Evolutionary conservation across 257 asterid species (phyloP).

Genomic region (Plantago ovata): DNA sequence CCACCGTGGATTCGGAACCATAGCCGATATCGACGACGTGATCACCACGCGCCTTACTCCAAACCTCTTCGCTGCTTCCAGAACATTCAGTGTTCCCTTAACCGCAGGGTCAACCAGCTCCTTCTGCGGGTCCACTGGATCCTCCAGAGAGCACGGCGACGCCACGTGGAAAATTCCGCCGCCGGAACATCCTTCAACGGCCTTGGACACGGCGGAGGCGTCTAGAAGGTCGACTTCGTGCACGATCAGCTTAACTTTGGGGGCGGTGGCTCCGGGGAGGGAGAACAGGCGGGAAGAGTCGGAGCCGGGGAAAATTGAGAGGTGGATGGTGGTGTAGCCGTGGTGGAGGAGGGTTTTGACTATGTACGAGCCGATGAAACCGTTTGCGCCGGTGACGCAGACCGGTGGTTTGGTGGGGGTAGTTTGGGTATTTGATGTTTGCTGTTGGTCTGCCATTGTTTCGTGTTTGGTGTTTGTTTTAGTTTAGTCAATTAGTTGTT

Average conservation of each 20-base stretch:
- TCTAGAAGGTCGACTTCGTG: slow-evolving; percentile 63
- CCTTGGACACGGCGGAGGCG: slow-evolving; percentile 48
- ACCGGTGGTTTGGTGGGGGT: slow-evolving; percentile 41
- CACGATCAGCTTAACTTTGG: slow-evolving; percentile 39
- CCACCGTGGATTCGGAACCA: slow-evolving; percentile 87
- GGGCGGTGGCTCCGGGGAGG: slow-evolving; percentile 50
- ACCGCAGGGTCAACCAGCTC: slow-evolving; percentile 87
- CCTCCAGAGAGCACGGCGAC: slow-evolving; percentile 86
- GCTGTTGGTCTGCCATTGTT: slow-evolving; percentile 16
- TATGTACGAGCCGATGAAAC: slow-evolving; percentile 88
- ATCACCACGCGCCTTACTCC: slow-evolving; percentile 80
- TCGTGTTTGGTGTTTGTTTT: too few species aligned
- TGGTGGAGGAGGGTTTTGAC: slow-evolving; percentile 55
- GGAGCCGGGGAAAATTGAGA: slow-evolving; percentile 70
- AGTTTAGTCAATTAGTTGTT: too few species aligned
- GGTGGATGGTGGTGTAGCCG: slow-evolving; percentile 86
- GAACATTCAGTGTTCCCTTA: slow-evolving; percentile 69
- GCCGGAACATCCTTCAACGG: slow-evolving; percentile 60
- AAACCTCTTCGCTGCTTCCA: slow-evolving; percentile 70
- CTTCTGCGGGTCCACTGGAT: slow-evolving; percentile 71
- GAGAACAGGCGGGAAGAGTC: slow-evolving; percentile 68
- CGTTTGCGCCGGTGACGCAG: slow-evolving; percentile 93
- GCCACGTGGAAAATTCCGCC: slow-evolving; percentile 96
- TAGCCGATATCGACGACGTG: slow-evolving; percentile 82
- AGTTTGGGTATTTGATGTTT: slow-evolving; percentile 4